Conservation (phyloP, 129 eudicot species). For the Scalesia atractyloides region DNA sequence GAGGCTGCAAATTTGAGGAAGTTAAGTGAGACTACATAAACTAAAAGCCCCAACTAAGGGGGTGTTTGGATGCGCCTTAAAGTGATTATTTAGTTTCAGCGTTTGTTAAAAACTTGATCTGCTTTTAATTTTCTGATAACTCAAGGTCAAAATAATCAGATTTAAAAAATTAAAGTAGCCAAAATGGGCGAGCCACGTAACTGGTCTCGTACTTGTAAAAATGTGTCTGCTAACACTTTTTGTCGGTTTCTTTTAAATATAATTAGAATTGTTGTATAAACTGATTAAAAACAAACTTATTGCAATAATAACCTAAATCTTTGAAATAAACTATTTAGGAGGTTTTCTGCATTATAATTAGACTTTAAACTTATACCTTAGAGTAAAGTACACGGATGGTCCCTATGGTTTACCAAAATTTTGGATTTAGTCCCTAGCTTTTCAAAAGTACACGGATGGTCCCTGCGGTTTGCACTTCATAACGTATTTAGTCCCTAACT, state of each 20-base stretch:
- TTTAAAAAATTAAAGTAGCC: neutral
- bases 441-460: too few relatives aligned
- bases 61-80: slow-evolving; percentile 3
- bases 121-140: neutral
- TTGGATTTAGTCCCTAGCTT: too few relatives aligned
- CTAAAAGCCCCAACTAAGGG: slow-evolving; percentile 21
- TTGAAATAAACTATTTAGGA: neutral
- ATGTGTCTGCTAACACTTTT: neutral
- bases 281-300: neutral
- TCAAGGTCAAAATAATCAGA: neutral
- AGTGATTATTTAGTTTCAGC: neutral
- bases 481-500: too few relatives aligned
- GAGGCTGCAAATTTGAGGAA: slow-evolving; percentile 65
- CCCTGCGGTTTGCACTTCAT: too few relatives aligned
- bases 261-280: neutral
- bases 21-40: slow-evolving; percentile 17
- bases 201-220: neutral
- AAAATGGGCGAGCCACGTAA: neutral
- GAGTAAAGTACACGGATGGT: too few relatives aligned
- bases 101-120: neutral
- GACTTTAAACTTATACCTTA: neutral
- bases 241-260: neutral
- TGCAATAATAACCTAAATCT: slow-evolving; percentile 1
- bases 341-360: neutral
- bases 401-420: too few relatives aligned